These are phyloP conservation scores for Dissophora globulifera DNA, from an alignment of 192 early-diverging fungal genomes.

Conservation along the genomic window DNA sequence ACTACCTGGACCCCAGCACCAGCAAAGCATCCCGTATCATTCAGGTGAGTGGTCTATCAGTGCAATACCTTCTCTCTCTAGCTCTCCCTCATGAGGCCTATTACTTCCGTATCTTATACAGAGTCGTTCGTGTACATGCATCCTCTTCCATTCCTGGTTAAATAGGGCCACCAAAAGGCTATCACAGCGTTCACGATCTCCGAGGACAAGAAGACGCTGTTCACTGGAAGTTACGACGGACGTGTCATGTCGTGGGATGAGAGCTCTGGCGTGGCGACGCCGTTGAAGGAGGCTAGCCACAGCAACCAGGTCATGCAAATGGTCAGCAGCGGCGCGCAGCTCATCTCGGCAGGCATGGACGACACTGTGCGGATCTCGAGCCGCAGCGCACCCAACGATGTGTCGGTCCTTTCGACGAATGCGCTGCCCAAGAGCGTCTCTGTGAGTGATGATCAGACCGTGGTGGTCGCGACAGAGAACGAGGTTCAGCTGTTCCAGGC, in stretches of 20 bases:
- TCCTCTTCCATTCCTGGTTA: no score
- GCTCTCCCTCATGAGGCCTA: neutral
- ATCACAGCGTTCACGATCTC: constrained; percentile 81
- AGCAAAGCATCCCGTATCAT: constrained; percentile 64
- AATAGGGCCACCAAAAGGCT: constrained; percentile 82
- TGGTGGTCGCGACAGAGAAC: constrained; percentile 65
- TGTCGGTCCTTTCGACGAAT: constrained; percentile 54
- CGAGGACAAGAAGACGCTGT: constrained; percentile 67
- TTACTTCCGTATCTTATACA: neutral
- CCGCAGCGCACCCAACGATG: constrained; percentile 46
- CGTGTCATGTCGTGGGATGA: constrained; percentile 82
- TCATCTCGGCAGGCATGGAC: constrained; percentile 81
- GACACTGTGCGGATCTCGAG: constrained; percentile 65
- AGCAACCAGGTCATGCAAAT: constrained; percentile 79
- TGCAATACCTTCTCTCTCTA: neutral
- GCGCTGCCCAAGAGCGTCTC: constrained; percentile 67
- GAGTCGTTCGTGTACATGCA: no score
- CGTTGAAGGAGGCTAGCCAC: constrained; percentile 73
- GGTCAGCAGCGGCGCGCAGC: constrained; percentile 49
- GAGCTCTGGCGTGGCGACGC: constrained; percentile 52
- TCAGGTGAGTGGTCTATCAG: no score
- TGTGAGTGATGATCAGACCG: constrained; percentile 54
- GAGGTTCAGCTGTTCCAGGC: constrained; percentile 64
- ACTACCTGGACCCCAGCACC: constrained; percentile 76
- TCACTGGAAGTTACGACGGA: constrained; percentile 94